Base-by-base conservation (phyloP, 2,329 filamentous ascomycete species). In the Aureobasidium sp. region DNA sequence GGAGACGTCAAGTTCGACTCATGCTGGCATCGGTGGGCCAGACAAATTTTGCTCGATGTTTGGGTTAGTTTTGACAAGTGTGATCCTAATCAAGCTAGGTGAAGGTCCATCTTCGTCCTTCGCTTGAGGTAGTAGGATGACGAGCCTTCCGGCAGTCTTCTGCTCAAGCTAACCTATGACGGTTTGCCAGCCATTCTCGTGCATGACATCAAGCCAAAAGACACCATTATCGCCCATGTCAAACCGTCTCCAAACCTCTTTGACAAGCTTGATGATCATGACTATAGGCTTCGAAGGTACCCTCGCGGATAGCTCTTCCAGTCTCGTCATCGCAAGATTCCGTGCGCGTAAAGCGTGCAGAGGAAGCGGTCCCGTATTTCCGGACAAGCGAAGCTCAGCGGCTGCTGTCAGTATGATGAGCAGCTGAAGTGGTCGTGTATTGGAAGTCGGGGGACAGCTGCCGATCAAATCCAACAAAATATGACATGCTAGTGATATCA, bases 181-280 rank as follows among this genome's bases (percentile, higher is more conserved):
- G 9, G 81, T 83, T 68, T 83, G 79, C 80, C 81, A 84, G 9
- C 80, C 79, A 63, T 81, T 82, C 69, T 82, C 79, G 65, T 81
- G 79, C 80, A 84, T 82, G 5, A 84, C 77, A 69, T 84, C 81
- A 65, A 84, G 76, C 82, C 81, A 84, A 68, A 82, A 83, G 3
- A 77, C 74, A 36, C 79, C 75, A n/a, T 79, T 74, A 15, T 76
- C 72, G 1, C 79, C 80, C 8, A 74, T 73, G 65, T 84, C 82
- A 67, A 81, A 76, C 58, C 78, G 71, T 51, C 71, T 70, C 82
- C 81, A 84, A 0, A 81, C 80, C 69, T 82, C 80, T 62, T 76
- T 74, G 22, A 84, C 77, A 14, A 84, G 71, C 49, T 77, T 72
- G 12, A 83, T 71, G 67, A 80, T 79, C 12, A 78, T 75, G 62